phyloP scores from a whole-genome alignment of 208 protist genomes.

The Crithidia sp. region DNA sequence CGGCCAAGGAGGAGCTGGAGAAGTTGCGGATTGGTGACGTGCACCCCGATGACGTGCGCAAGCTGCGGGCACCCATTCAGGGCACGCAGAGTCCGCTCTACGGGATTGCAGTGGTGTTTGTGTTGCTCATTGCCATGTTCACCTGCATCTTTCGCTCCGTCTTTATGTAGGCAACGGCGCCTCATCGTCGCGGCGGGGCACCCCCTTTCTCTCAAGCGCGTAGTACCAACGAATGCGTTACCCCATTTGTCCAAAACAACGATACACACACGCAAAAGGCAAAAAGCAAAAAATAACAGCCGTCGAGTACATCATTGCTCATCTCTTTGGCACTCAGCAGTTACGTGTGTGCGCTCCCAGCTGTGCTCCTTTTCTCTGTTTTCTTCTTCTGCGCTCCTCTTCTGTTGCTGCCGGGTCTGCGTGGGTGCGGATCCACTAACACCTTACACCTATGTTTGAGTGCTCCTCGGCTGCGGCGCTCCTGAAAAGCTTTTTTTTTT shows the following conservation, averaged over 20 bases:
- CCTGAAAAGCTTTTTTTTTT: neutral
- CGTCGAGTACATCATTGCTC: neutral
- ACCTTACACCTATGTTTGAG: neutral
- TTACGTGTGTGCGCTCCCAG: neutral
- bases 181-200: neutral
- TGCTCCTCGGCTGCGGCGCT: neutral
- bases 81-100: conserved; percentile 25
- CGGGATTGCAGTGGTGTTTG: conserved; percentile 34
- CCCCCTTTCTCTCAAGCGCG: no score
- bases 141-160: conserved; percentile 46
- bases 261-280: no score
- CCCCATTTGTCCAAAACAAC: no score
- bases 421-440: neutral
- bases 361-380: neutral
- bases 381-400: conserved; percentile 2
- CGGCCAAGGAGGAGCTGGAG: conserved; percentile 68
- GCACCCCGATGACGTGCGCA: conserved; percentile 45
- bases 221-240: no score
- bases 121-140: conserved; percentile 35
- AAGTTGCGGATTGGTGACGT: conserved; percentile 80
- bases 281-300: no score
- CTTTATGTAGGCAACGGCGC: neutral
- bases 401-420: neutral
- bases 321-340: neutral
- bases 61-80: conserved; percentile 35